A percentile compares a stretch with the other conserved stretches of the same genome.
Conservation (phyloP, 2,329 filamentous ascomycete species). For the Aspergillus oerlinghausenensis region DNA sequence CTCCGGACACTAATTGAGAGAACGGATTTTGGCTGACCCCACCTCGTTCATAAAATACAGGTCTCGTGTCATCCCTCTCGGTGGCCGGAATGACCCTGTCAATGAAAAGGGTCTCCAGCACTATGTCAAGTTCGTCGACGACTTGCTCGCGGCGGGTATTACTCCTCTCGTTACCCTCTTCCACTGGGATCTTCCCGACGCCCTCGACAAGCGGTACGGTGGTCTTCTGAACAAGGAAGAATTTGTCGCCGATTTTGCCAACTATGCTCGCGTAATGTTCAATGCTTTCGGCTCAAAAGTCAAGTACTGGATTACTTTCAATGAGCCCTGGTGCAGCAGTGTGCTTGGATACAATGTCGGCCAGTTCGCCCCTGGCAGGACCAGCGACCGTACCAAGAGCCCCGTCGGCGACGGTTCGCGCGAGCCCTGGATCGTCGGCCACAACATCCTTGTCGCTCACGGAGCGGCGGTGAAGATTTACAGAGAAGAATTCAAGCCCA, state of each 20-base stretch:
- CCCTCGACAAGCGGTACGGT: conserved; percentile 72
- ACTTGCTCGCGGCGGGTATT: conserved; percentile 71
- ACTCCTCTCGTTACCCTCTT: conserved; percentile 76
- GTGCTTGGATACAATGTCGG: conserved; percentile 76
- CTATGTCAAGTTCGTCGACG: conserved; percentile 75
- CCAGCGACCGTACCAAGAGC: conserved; percentile 68
- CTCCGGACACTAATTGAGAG: neutral
- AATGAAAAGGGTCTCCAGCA: conserved; percentile 73
- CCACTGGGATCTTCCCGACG: conserved; percentile 84
- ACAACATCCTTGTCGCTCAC: conserved; percentile 75
- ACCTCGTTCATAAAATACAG: conserved; percentile 12
- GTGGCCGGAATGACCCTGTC: conserved; percentile 74
- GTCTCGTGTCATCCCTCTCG: conserved; percentile 78
- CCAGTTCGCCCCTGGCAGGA: conserved; percentile 75
- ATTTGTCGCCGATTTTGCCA: conserved; percentile 74
- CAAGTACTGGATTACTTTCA: conserved; percentile 87
- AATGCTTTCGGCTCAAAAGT: conserved; percentile 67
- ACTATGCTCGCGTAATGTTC: conserved; percentile 74
- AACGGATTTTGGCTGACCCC: neutral
- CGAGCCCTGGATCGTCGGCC: conserved; percentile 79
- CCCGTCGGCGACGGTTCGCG: conserved; percentile 66
- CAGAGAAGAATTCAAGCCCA: conserved; percentile 73
- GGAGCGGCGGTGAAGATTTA: conserved; percentile 76
- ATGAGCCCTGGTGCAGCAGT: conserved; percentile 82
- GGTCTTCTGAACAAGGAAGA: conserved; percentile 76